Conservation (phyloP, 2,329 filamentous ascomycete genomes). For the Fonsecaea erecta region DNA sequence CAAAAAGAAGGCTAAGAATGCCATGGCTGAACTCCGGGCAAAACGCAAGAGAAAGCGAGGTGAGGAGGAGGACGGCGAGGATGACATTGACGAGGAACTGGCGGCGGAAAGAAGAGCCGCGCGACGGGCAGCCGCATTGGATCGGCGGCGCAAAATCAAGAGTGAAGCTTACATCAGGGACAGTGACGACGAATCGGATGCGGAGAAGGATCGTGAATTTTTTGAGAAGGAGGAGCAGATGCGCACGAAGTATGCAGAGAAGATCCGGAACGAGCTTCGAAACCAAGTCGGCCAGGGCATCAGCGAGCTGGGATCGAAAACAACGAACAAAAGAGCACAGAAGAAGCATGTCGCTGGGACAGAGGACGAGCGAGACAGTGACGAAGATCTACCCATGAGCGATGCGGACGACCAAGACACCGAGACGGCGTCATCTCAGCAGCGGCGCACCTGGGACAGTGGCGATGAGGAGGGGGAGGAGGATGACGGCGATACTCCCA, state of each 20-base stretch:
- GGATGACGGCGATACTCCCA: conserved; percentile 40
- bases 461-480: conserved; percentile 33
- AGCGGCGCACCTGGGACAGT: conserved; percentile 16
- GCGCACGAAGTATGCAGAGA: conserved; percentile 53
- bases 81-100: conserved; percentile 67
- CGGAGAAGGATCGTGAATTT: conserved; percentile 73
- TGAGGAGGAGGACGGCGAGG: conserved; percentile 51
- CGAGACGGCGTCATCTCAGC: conserved; percentile 29
- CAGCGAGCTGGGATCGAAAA: conserved; percentile 8
- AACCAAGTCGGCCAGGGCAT: conserved; percentile 52
- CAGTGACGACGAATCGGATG: conserved; percentile 88
- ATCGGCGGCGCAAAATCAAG: conserved; percentile 80
- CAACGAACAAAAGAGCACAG: conserved; percentile 15
- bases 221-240: conserved; percentile 75
- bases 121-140: conserved; percentile 70
- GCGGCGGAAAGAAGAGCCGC: conserved; percentile 64
- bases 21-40: conserved; percentile 62
- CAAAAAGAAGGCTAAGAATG: conserved; percentile 51
- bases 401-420: conserved; percentile 25
- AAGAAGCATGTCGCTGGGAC: conserved; percentile 9
- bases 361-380: conserved; percentile 26
- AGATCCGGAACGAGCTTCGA: conserved; percentile 54
- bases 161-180: conserved; percentile 79
- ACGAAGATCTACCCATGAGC: conserved; percentile 32
- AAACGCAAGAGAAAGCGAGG: conserved; percentile 58